phyloP scores from a whole-genome alignment of 208 protist species.

The Naegleria lovaniensis region DNA sequence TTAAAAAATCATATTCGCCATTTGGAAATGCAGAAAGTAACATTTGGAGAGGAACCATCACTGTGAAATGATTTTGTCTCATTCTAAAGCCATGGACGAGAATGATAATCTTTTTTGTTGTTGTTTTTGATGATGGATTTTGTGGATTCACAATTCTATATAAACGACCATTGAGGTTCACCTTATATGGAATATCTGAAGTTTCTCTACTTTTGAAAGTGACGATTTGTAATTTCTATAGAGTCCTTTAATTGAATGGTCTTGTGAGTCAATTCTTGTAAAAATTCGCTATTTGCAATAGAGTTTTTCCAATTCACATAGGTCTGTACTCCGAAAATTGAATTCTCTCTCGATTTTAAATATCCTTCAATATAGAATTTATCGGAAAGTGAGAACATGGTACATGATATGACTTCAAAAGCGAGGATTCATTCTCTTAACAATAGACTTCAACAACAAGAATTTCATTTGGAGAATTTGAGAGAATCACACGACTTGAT shows the following conservation, averaged over 20 bases:
- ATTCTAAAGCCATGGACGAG: background rate
- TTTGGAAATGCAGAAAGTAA: background rate
- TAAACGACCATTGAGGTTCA: background rate
- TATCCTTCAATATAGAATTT: background rate
- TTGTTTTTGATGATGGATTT: no score
- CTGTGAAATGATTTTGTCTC: background rate
- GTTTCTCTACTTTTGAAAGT: background rate
- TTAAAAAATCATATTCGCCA: background rate
- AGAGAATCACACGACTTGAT: background rate
- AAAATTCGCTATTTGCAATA: background rate
- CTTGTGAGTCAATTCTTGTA: background rate
- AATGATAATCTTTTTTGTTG: background rate
- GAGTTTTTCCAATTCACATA: background rate
- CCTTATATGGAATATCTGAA: background rate
- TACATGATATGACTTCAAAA: background rate
- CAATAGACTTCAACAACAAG: background rate
- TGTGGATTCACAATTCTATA: background rate
- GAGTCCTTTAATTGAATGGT: background rate
- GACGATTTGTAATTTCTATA: background rate
- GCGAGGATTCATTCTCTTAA: background rate
- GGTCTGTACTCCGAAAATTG: background rate
- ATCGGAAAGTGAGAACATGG: background rate
- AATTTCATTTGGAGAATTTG: background rate
- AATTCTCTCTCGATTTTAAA: background rate
- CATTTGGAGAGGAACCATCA: background rate